Conservation (phyloP, 176 grass and related monocot species). For the Musa schizocarpa region DNA sequence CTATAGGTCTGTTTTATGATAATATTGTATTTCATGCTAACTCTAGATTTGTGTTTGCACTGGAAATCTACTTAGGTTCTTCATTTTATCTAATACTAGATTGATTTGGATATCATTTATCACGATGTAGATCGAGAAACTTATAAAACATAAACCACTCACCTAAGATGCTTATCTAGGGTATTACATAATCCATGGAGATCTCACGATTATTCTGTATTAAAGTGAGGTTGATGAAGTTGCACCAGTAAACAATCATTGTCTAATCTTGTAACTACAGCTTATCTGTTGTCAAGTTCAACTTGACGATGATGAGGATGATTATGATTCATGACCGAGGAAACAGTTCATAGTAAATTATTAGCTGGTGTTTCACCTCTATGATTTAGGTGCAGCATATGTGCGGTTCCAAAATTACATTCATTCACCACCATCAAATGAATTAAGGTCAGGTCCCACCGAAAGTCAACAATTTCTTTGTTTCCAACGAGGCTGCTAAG, state of each 20-base stretch:
- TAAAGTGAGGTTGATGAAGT: not conserved
- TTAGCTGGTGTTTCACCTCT: not conserved
- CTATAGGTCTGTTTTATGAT: no score
- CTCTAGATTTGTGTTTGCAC: no score
- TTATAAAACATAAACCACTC: no score
- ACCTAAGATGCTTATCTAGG: no score
- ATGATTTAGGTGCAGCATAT: not conserved
- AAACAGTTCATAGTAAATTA: not conserved
- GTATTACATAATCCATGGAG: not conserved
- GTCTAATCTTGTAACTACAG: not conserved
- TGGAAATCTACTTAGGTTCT: no score
- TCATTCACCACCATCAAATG: not conserved
- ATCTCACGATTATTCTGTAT: not conserved
- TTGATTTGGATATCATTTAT: no score
- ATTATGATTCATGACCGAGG: not conserved
- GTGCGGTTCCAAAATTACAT: not conserved
- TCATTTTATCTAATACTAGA: no score
- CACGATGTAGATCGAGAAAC: no score
- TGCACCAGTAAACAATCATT: not conserved
- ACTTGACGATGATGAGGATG: not conserved
- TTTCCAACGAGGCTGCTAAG: not conserved
- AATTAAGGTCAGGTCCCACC: not conserved
- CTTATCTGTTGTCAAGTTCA: not conserved
- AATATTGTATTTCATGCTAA: no score
- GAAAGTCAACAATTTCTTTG: not conserved